These are phyloP conservation scores for Kernera saxatilis DNA, from an alignment of 345 rosid species.

Conservation along the genomic window DNA sequence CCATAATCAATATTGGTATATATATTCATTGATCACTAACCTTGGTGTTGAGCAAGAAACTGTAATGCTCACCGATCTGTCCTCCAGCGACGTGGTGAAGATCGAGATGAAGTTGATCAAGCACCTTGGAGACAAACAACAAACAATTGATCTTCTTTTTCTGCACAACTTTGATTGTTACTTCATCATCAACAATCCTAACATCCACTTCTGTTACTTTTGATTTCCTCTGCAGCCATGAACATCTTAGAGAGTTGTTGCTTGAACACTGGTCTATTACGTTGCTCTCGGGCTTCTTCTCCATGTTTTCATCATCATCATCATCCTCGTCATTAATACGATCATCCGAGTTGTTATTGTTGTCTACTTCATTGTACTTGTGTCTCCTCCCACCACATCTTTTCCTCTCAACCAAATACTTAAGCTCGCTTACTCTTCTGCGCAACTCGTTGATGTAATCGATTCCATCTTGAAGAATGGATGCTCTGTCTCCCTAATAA, in stretches of 20 bases:
- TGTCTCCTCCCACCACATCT: constrained; percentile 52
- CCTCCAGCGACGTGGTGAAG: constrained; percentile 91
- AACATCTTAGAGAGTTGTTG: constrained; percentile 57
- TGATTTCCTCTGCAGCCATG: constrained; percentile 89
- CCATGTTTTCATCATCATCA: constrained; percentile 41
- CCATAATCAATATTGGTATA: not conserved
- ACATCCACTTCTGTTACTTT: constrained; percentile 84
- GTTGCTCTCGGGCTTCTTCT: constrained; percentile 35
- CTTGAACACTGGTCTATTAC: constrained; percentile 47
- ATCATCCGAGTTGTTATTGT: constrained; percentile 16
- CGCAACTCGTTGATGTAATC: constrained; percentile 71
- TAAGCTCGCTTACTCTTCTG: constrained; percentile 63
- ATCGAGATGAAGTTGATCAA: constrained; percentile 76
- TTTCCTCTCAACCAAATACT: constrained; percentile 70
- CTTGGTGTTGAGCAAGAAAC: constrained; percentile 82
- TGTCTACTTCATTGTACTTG: constrained; percentile 41
- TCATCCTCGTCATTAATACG: not conserved
- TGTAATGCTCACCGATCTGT: constrained; percentile 69
- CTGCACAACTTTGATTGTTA: constrained; percentile 75
- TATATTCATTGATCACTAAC: constrained; percentile 27
- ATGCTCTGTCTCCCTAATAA: constrained; percentile 69
- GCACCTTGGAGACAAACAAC: constrained; percentile 63
- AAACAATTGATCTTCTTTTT: constrained; percentile 77
- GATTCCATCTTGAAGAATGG: constrained; percentile 75
- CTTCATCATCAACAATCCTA: constrained; percentile 77